Evolutionary conservation across 2,329 filamentous ascomycete genomes (phyloP).

Genomic region (Pyricularia pennisetigena): DNA sequence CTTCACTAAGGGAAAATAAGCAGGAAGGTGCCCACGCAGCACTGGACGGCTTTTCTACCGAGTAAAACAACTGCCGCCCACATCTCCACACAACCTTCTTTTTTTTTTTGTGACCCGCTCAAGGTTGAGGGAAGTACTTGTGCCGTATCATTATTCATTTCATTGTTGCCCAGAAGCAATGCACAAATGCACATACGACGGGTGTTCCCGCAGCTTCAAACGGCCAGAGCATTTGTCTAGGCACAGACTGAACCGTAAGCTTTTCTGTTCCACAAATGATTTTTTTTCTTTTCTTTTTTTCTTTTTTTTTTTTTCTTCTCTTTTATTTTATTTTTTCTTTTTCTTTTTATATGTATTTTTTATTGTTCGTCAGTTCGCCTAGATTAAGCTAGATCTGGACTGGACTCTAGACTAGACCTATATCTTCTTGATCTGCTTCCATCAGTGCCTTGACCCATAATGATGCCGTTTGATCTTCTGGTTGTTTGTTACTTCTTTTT

Average conservation of each 20-base stretch:
- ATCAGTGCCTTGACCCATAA: not conserved
- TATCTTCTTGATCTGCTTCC: not conserved
- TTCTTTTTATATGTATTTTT: too few species aligned
- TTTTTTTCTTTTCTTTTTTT: not conserved
- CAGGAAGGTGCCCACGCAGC: not conserved
- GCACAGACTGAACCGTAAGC: not conserved
- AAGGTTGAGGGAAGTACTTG: too few species aligned
- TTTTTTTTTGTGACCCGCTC: too few species aligned
- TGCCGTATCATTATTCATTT: too few species aligned
- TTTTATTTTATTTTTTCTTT: too few species aligned
- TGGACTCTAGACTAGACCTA: too few species aligned
- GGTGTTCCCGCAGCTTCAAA: not conserved
- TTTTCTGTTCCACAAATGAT: not conserved
- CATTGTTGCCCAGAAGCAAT: not conserved
- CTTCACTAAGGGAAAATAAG: not conserved
- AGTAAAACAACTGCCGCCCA: not conserved
- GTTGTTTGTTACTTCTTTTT: not conserved
- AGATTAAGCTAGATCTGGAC: not conserved
- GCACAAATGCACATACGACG: not conserved
- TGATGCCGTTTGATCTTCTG: not conserved
- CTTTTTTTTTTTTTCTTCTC: not conserved
- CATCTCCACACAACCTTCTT: not conserved
- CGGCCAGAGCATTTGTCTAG: not conserved
- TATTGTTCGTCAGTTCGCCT: not conserved
- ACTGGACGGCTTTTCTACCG: not conserved